Conservation (phyloP, 1,139 yeast genomes). For the Hansenula lynferdii region DNA sequence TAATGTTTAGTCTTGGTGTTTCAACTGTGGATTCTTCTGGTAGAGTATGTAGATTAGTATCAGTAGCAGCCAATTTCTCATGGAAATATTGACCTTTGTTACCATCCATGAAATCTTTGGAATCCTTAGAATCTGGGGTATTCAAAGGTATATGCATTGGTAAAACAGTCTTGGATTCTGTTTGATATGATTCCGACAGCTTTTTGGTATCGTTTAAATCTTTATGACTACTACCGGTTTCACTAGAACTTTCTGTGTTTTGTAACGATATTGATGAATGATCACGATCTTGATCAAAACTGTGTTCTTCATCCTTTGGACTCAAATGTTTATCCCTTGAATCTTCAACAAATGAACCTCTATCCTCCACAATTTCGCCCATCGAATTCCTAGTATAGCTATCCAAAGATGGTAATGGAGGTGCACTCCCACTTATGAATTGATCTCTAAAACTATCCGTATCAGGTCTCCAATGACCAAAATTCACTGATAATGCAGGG, state of each 20-base stretch:
- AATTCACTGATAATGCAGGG: constrained; percentile 27
- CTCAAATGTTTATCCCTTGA: constrained; percentile 5
- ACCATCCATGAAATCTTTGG: no score
- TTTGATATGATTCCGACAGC: constrained; percentile 9
- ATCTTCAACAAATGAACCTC: constrained; percentile 10
- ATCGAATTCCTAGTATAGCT: constrained; percentile 18
- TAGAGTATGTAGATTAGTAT: not conserved
- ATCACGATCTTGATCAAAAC: constrained; percentile 4
- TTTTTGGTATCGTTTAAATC: not conserved
- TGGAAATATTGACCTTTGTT: constrained; percentile 13
- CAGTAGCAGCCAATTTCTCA: not conserved
- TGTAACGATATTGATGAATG: constrained; percentile 6
- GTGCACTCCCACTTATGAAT: constrained; percentile 37
- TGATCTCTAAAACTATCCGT: constrained; percentile 45
- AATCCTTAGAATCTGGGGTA: constrained; percentile 4
- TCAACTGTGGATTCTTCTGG: not conserved
- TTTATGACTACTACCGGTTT: constrained; percentile 8
- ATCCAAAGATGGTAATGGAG: constrained; percentile 23
- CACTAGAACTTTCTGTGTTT: constrained; percentile 5
- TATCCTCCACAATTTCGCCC: constrained; percentile 23
- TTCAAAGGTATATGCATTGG: constrained; percentile 20
- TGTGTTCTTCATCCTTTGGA: constrained; percentile 4
- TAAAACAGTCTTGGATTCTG: constrained; percentile 16
- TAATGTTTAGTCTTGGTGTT: not conserved
- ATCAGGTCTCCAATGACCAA: constrained; percentile 52